These are phyloP conservation scores for Nitzschia inconspicua DNA, from an alignment of 108 stramenopile species.

Conservation along the genomic window DNA sequence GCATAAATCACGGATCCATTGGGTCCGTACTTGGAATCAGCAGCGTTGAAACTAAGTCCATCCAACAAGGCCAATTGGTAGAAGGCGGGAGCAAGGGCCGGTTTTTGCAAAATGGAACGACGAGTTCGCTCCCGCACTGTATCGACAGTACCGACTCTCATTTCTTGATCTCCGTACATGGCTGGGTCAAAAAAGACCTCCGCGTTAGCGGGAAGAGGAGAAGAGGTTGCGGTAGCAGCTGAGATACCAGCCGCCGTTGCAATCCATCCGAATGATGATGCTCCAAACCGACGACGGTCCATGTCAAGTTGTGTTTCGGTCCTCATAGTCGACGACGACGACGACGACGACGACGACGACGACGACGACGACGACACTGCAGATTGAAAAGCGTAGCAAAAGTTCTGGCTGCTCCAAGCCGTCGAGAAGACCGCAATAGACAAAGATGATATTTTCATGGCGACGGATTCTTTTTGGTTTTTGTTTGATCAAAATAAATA, in stretches of 20 bases:
- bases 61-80: conserved; percentile 73
- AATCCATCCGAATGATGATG: conserved; percentile 7
- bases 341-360: background rate
- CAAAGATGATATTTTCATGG: too few species aligned
- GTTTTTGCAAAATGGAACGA: conserved; percentile 74
- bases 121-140: conserved; percentile 69
- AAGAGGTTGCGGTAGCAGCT: background rate
- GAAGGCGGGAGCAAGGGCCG: conserved; percentile 63
- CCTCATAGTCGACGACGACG: background rate
- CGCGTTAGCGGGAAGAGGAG: conserved; percentile 50
- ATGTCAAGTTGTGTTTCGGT: conserved; percentile 7
- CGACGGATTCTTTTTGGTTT: too few species aligned
- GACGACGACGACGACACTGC: background rate
- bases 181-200: conserved; percentile 86
- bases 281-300: conserved; percentile 22
- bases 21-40: conserved; percentile 65
- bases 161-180: conserved; percentile 90
- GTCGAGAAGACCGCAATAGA: conserved; percentile 38
- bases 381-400: background rate
- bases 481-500: too few species aligned
- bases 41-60: conserved; percentile 58
- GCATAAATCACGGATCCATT: conserved; percentile 68
- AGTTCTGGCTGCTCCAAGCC: conserved; percentile 41
- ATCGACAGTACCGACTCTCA: conserved; percentile 79
- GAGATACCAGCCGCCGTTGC: conserved; percentile 1